Evolutionary conservation across 306 rosid species (phyloP).

Genomic region (Luffa acutangula): DNA sequence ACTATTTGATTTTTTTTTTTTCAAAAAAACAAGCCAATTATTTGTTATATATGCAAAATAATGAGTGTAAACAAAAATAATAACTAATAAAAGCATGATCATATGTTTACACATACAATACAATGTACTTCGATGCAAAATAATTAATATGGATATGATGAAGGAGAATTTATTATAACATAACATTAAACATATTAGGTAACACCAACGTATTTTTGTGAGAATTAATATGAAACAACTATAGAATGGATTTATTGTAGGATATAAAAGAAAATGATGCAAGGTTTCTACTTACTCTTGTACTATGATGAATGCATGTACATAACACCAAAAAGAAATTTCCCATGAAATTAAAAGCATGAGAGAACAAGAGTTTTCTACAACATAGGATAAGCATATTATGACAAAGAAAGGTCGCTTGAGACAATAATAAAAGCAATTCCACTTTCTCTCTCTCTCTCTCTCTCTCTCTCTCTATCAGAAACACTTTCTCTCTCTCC

Average conservation of each 20-base stretch:
- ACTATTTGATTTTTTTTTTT: background rate
- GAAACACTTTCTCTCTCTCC: conserved; percentile 13
- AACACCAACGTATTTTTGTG: background rate
- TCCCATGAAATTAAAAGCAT: conserved; percentile 5
- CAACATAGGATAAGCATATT: conserved; percentile 6
- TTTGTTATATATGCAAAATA: background rate
- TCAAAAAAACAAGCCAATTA: background rate
- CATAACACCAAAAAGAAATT: background rate
- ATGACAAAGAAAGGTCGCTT: conserved; percentile 9
- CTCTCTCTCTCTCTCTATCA: too few relatives aligned
- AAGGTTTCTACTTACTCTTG: background rate
- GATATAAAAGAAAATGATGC: background rate
- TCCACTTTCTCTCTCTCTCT: too few relatives aligned
- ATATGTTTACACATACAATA: background rate
- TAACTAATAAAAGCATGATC: background rate
- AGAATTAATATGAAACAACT: background rate
- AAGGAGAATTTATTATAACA: background rate
- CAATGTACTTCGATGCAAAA: background rate
- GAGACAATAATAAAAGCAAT: conserved; percentile 35
- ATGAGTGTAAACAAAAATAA: background rate
- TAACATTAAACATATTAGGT: background rate
- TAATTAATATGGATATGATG: background rate
- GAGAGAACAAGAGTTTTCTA: conserved; percentile 17
- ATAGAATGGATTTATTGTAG: background rate
- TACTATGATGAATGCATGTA: background rate